Base-by-base conservation (phyloP, 257 asterid genomes). In the Nicotiana benthamiana region DNA sequence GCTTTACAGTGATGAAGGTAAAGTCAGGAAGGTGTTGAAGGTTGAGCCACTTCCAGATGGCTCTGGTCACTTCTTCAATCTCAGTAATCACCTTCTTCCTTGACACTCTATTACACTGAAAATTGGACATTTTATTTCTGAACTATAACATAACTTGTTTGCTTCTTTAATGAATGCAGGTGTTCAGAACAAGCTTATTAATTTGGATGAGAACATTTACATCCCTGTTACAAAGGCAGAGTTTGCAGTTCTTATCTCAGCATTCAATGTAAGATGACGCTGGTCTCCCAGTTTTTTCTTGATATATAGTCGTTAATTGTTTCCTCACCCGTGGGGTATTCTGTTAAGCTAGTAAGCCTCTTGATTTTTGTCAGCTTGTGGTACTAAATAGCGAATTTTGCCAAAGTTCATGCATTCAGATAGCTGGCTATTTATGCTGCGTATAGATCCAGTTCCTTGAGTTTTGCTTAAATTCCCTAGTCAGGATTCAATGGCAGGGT, bases 31-130 rank as follows among this genome's bases (percentile, higher is more conserved):
- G 86, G 96, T 95, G 80, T 81, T 95, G 95, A 95, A 89, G 92
- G 94, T 93, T 86, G 99, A 95, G 84, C 97, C 99, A 34, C 88
- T 95, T 86, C 99, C 99, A 5, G 99, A 93, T 91, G 97, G 99
- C 81, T 95, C 99, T 68, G 99, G 99, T 51, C 97, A 90, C 88
- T 95, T 95, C 91, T 95, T 93, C 83, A 93, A 91, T 86, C 98
- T 95, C 81, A 92, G 98, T 95, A 91, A 87, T 43, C 61, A 60
- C 90, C 81, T 75, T n/a, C 30, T 60, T 83, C 77, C 80, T 34
- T 48, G n/a, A 56, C 0, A 17, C 12, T 64, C 74, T 82, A 1
- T 79, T 48, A 32, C 20, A 22, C 32, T 40, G 9, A 22, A 70
- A 79, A 46, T 66, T 46, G 7, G 66, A 46, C 6, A 2, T 8